Evolutionary conservation across 2,329 filamentous ascomycete genomes (phyloP).

Genomic region (Fusarium begoniae): DNA sequence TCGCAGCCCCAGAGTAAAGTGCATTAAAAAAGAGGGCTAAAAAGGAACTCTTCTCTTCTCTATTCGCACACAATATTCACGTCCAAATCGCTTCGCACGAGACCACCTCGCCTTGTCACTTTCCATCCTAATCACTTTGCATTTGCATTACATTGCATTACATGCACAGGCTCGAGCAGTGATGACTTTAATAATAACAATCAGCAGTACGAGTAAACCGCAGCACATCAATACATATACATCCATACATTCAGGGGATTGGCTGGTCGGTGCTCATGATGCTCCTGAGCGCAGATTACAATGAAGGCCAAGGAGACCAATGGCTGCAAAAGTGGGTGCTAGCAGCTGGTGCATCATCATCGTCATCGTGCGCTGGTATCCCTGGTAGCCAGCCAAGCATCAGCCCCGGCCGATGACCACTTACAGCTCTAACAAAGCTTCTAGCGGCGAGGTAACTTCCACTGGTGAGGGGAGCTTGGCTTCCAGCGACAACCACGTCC

Average conservation of each 20-base stretch:
- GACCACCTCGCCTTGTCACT: not conserved
- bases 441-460: conserved; percentile 7
- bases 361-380: conserved; percentile 24
- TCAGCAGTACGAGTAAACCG: conserved; percentile 4
- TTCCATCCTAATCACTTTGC: not conserved
- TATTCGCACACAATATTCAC: not conserved
- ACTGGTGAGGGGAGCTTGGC: conserved; percentile 12
- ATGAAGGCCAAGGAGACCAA: conserved; percentile 17
- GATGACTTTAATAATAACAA: conserved; percentile 24
- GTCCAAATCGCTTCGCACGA: not conserved
- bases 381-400: conserved; percentile 28
- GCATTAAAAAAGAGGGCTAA: not conserved
- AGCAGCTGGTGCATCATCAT: conserved; percentile 23
- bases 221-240: conserved; percentile 11
- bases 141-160: conserved; percentile 13
- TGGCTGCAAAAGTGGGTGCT: conserved; percentile 32
- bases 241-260: conserved; percentile 35
- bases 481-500: conserved; percentile 18
- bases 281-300: conserved; percentile 34
- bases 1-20: not conserved
- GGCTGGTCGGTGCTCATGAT: conserved; percentile 32
- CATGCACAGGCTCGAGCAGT: conserved; percentile 10
- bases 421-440: conserved; percentile 9
- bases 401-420: conserved; percentile 23
- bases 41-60: not conserved